phyloP scores from a whole-genome alignment of 345 rosid species.

The Schrenkiella parvula region DNA sequence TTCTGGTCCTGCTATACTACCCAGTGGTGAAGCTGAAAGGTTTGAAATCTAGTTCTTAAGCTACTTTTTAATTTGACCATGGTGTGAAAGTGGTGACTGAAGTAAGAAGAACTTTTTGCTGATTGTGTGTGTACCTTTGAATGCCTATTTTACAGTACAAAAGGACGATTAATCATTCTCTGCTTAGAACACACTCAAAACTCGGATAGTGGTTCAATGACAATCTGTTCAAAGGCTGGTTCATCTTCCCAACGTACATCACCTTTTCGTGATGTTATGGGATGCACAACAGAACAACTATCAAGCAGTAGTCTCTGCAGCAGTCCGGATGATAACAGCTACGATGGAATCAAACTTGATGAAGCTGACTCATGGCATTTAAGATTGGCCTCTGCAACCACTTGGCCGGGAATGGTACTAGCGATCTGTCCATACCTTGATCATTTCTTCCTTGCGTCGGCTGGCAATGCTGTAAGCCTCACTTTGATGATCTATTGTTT shows the following conservation, averaged over 20 bases:
- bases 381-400: constrained; percentile 46
- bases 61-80: constrained; percentile 11
- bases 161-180: constrained; percentile 82
- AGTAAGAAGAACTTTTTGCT: constrained; percentile 9
- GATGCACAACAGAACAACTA: constrained; percentile 64
- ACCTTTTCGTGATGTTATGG: constrained; percentile 73
- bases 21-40: constrained; percentile 99
- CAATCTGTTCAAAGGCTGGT: constrained; percentile 61
- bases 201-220: constrained; percentile 73
- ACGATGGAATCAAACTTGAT: constrained; percentile 76
- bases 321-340: constrained; percentile 77
- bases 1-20: constrained; percentile 90
- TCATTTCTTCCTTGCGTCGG: constrained; percentile 85
- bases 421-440: constrained; percentile 94
- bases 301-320: constrained; percentile 82
- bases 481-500: constrained; percentile 13
- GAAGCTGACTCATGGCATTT: constrained; percentile 85
- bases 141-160: constrained; percentile 56
- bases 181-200: constrained; percentile 64
- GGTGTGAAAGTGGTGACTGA: constrained; percentile 10
- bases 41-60: constrained; percentile 24
- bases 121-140: constrained; percentile 17
- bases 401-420: constrained; percentile 85
- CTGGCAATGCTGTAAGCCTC: constrained; percentile 90
- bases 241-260: constrained; percentile 77